Conservation (phyloP, 371 early-diverging fungal genomes). For the Dichotomocladium elegans region DNA sequence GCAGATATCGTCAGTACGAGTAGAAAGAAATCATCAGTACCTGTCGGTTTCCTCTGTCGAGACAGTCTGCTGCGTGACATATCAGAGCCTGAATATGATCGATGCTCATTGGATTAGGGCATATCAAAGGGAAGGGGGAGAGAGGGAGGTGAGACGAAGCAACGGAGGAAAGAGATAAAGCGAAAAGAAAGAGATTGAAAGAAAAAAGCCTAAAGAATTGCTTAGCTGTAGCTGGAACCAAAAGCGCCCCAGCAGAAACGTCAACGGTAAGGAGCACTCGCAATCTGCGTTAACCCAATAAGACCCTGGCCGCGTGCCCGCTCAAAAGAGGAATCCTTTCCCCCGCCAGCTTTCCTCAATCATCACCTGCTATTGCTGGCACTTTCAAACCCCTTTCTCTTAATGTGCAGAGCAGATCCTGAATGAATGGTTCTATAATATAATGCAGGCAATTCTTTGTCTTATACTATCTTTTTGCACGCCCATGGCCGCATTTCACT, state of each 20-base stretch:
- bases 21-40: background rate
- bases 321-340: too few species aligned
- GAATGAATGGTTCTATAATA: too few species aligned
- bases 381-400: too few species aligned
- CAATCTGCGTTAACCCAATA: too few species aligned
- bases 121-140: constrained; percentile 12
- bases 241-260: constrained; percentile 2
- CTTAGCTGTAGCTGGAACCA: background rate
- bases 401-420: too few species aligned
- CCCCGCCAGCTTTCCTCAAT: too few species aligned
- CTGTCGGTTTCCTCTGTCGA: constrained; percentile 24
- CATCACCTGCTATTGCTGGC: too few species aligned
- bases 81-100: constrained; percentile 21
- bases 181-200: constrained; percentile 1
- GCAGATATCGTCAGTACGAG: background rate
- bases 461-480: too few species aligned
- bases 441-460: too few species aligned
- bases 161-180: background rate
- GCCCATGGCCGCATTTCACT: too few species aligned
- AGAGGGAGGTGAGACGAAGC: background rate
- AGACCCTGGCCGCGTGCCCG: too few species aligned
- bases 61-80: constrained; percentile 20
- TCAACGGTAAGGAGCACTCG: background rate
- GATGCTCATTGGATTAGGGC: constrained; percentile 8
- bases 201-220: background rate